Percentiles rank a stretch among this genome's conserved stretches.
phyloP scores from a whole-genome alignment of 2,329 filamentous ascomycete species.

The Talaromyces sp. region DNA sequence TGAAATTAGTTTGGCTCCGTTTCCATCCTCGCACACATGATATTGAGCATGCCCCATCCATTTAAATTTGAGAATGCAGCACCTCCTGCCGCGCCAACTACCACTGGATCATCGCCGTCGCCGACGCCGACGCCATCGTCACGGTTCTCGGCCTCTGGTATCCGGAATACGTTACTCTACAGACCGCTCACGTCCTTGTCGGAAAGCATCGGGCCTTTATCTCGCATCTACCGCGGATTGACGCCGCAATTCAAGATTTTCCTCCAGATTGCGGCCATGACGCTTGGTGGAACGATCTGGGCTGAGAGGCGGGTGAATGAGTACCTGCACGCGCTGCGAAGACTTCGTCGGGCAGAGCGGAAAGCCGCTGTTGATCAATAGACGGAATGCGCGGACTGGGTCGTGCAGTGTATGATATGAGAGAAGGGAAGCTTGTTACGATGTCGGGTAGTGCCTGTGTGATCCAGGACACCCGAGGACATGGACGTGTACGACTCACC shows the following conservation, averaged over 20 bases:
- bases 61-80: constrained; percentile 37
- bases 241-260: constrained; percentile 51
- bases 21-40: constrained; percentile 46
- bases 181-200: constrained; percentile 49
- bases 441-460: not conserved
- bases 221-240: constrained; percentile 45
- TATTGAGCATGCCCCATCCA: constrained; percentile 42
- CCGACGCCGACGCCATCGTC: constrained; percentile 24
- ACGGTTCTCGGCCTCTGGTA: constrained; percentile 29
- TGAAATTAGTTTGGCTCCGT: constrained; percentile 41
- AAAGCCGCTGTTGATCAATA: not conserved
- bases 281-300: constrained; percentile 47
- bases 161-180: constrained; percentile 35
- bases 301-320: constrained; percentile 46
- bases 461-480: not conserved
- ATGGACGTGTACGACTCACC: not conserved
- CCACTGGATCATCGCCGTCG: constrained; percentile 12
- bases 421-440: not conserved
- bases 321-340: constrained; percentile 43
- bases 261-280: constrained; percentile 47
- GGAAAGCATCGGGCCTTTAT: constrained; percentile 42
- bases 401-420: not conserved
- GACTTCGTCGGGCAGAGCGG: constrained; percentile 40
- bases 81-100: constrained; percentile 24
- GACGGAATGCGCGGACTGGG: not conserved